Evolutionary conservation across 495 filamentous ascomycete species (phyloP), one percentile per base, ranked within the genome.

Genomic region (Parachaetomium inaequale): DNA sequence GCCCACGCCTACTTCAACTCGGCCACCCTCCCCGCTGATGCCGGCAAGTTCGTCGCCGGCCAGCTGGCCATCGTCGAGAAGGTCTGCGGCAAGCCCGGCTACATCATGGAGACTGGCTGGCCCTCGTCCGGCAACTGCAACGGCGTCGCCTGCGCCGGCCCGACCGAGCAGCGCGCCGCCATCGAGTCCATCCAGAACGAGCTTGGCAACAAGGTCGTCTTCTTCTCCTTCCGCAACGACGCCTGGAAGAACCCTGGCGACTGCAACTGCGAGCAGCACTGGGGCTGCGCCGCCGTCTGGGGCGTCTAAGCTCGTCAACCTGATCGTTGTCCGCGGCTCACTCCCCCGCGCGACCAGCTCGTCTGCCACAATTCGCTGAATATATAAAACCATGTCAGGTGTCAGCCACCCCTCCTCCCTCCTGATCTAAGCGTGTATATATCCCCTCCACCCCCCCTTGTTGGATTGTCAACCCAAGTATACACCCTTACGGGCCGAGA

Each of bases 1-100:
- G 84, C 93, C 71, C 93, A 98, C 75, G 86, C 92, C 73, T 98
- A 88, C 87, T 98, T 96, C 88, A 92, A 95, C 83, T 63, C 84
- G 52, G 71, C 78, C 46, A 82, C 86, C 46, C 64, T 70, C 57
- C 82, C 92, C 52, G 66, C 67, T 3, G 56, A 82, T 49, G 93
- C 93, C 50, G 93, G 93, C 73, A 67, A 72, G 40, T 96, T 96
- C 75, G 87, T 90, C 61, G 70, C 75, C 45, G 58, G 72, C 62
- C 85, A 95, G 81, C 81, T 93, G 58, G 73, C 79, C 14, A 72
- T 87, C 65, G 83, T 94, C 51, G 80, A 86, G 67, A 68, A 67
- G 1, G 72, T 87, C 61, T 98, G 93, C 81, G 81, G 81, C 71
- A 85, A 85, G 80, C 68, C 76, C 25, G 88, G 83, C 58, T 82